These are phyloP conservation scores for Glarea lozoyensis DNA, from an alignment of 495 filamentous ascomycete genomes.

Conservation along the genomic window DNA sequence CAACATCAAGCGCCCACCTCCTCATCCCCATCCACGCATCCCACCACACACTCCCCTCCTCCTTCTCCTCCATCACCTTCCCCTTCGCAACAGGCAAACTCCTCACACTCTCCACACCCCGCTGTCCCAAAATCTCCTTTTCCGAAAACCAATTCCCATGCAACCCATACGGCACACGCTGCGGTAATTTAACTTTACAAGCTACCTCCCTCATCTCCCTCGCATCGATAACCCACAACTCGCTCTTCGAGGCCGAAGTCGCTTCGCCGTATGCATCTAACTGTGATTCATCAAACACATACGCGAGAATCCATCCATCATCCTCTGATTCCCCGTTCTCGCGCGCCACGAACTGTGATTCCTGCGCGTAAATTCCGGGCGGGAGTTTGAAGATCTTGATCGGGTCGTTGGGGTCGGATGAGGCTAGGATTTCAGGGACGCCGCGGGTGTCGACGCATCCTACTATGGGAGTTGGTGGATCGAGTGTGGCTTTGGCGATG, in stretches of 20 bases:
- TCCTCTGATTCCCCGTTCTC: constrained; percentile 22
- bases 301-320: constrained; percentile 16
- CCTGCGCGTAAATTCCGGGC: constrained; percentile 49
- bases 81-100: neutral
- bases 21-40: constrained; percentile 10
- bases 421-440: constrained; percentile 33
- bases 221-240: constrained; percentile 61
- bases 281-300: constrained; percentile 29
- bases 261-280: constrained; percentile 36
- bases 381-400: constrained; percentile 51
- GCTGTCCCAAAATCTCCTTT: constrained; percentile 38
- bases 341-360: constrained; percentile 52
- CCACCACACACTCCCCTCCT: constrained; percentile 6
- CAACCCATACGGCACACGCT: constrained; percentile 57
- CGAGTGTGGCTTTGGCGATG: constrained; percentile 23
- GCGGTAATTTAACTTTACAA: constrained; percentile 44
- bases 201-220: constrained; percentile 46
- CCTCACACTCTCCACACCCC: constrained; percentile 11
- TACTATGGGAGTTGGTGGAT: constrained; percentile 35
- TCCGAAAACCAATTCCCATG: constrained; percentile 58
- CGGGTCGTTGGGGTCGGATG: constrained; percentile 34
- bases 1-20: no score
- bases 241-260: constrained; percentile 32
- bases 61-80: neutral
- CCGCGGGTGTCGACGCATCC: constrained; percentile 46